Conservation (phyloP, 2,329 filamentous ascomycete species). For the Claviceps purpurea region DNA sequence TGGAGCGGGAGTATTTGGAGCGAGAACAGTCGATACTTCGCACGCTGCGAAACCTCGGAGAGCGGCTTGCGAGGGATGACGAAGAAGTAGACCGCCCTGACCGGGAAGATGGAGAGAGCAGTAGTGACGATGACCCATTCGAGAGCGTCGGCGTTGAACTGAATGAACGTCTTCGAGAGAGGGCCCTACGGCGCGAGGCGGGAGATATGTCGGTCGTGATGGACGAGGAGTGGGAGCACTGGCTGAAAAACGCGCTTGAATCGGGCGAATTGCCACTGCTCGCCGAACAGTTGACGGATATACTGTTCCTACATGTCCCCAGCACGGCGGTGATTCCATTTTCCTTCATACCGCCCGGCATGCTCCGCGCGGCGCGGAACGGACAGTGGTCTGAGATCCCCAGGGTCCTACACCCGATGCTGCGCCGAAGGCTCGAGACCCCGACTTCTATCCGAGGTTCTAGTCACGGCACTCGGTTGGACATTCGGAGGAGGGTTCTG, state of each 20-base stretch:
- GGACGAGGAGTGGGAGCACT: constrained; percentile 63
- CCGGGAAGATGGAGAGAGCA: neutral
- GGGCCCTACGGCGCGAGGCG: constrained; percentile 48
- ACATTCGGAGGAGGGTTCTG: no score
- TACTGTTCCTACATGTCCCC: constrained; percentile 19
- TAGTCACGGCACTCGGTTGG: neutral
- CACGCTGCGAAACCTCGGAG: constrained; percentile 8
- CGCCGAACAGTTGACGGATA: constrained; percentile 27
- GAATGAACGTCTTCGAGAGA: constrained; percentile 51
- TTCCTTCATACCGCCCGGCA: constrained; percentile 33
- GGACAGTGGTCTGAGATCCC: constrained; percentile 47
- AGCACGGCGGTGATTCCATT: constrained; percentile 16
- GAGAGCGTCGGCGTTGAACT: constrained; percentile 46
- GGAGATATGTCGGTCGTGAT: constrained; percentile 45
- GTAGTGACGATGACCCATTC: constrained; percentile 15
- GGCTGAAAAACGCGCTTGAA: constrained; percentile 58
- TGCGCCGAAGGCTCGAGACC: constrained; percentile 32
- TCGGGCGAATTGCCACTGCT: constrained; percentile 35
- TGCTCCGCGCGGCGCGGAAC: constrained; percentile 40
- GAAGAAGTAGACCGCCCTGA: constrained; percentile 9
- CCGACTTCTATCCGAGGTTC: constrained; percentile 14
- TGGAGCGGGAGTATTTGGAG: constrained; percentile 3
- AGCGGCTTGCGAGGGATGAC: constrained; percentile 1
- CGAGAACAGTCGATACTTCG: neutral
- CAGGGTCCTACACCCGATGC: constrained; percentile 37